Percentiles rank a stretch among this genome's conserved stretches.
Evolutionary conservation across 139 green algal genomes (phyloP).

Genomic region (Volvox africanus): DNA sequence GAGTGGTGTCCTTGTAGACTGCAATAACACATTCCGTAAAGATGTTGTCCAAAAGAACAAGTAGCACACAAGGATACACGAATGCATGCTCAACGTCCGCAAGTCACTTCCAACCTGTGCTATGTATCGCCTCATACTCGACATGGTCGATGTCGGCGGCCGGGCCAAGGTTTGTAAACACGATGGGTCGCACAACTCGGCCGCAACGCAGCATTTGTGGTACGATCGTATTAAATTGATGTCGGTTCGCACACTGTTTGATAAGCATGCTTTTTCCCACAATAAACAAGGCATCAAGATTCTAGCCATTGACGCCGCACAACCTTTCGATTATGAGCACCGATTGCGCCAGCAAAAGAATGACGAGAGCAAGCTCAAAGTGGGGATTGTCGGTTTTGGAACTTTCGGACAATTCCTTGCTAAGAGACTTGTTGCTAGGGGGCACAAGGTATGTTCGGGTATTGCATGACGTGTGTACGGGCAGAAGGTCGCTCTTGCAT

Average conservation of each 20-base stretch:
- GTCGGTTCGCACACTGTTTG: too few species aligned
- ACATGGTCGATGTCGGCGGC: not conserved
- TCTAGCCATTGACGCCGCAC: constrained; percentile 83
- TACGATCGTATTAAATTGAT: not conserved
- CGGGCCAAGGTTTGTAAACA: not conserved
- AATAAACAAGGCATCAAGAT: constrained; percentile 50
- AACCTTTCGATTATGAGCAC: constrained; percentile 91
- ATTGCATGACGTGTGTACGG: not conserved
- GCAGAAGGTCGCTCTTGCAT: not conserved
- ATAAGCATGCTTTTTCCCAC: not conserved
- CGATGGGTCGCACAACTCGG: not conserved
- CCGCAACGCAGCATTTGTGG: not conserved
- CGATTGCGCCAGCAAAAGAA: constrained; percentile 57
- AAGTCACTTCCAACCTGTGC: not conserved
- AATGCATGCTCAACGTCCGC: constrained; percentile 6
- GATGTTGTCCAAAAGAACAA: not conserved
- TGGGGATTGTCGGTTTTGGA: constrained; percentile 98
- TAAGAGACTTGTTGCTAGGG: constrained; percentile 75
- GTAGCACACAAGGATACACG: not conserved
- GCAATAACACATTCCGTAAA: not conserved
- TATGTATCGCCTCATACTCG: not conserved
- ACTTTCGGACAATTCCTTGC: constrained; percentile 99
- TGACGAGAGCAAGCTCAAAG: constrained; percentile 74
- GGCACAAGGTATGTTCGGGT: constrained; percentile 37
- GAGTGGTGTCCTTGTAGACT: too few species aligned